A percentile compares a stretch with the other conserved stretches of the same genome.
These are phyloP conservation scores for Lasiosphaeria miniovina DNA, from an alignment of 495 filamentous ascomycete species.

Conservation along the genomic window DNA sequence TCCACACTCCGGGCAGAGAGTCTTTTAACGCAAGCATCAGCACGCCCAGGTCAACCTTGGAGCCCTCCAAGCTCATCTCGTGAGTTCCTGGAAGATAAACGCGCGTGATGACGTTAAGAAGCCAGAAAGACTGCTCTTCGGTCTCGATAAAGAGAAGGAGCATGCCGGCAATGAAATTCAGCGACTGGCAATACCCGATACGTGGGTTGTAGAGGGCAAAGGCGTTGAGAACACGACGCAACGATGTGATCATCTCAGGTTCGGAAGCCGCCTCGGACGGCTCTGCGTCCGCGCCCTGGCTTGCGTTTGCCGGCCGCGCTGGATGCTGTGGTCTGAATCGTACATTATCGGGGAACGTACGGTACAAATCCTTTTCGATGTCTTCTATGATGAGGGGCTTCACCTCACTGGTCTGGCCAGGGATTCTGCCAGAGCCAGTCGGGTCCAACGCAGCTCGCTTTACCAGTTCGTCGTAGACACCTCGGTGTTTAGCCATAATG, in stretches of 20 bases:
- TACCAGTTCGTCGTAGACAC: conserved; percentile 70
- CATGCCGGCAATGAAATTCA: conserved; percentile 95
- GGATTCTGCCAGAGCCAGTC: conserved; percentile 14
- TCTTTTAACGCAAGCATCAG: conserved; percentile 84
- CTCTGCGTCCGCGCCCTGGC: background rate
- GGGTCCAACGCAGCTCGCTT: conserved; percentile 36
- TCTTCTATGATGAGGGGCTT: conserved; percentile 75
- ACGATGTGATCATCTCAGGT: conserved; percentile 71
- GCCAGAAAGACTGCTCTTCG: conserved; percentile 91
- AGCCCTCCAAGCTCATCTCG: conserved; percentile 85
- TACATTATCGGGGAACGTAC: conserved; percentile 94
- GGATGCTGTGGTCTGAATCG: conserved; percentile 66
- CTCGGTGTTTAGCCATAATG: conserved; percentile 66
- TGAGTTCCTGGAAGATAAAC: conserved; percentile 89
- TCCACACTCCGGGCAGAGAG: conserved; percentile 80
- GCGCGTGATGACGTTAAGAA: conserved; percentile 88
- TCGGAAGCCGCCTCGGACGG: conserved; percentile 49
- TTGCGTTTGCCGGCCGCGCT: background rate
- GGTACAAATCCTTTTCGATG: conserved; percentile 91
- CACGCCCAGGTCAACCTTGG: conserved; percentile 92
- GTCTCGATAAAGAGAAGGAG: conserved; percentile 85
- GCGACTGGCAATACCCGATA: conserved; percentile 93
- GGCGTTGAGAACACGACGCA: conserved; percentile 82
- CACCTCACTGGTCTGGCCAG: conserved; percentile 41
- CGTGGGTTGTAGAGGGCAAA: conserved; percentile 85